A percentile compares a stretch with the other conserved stretches of the same genome.
Evolutionary conservation across 2,329 filamentous ascomycete genomes (phyloP).

Genomic region (Curvularia spicifera): DNA sequence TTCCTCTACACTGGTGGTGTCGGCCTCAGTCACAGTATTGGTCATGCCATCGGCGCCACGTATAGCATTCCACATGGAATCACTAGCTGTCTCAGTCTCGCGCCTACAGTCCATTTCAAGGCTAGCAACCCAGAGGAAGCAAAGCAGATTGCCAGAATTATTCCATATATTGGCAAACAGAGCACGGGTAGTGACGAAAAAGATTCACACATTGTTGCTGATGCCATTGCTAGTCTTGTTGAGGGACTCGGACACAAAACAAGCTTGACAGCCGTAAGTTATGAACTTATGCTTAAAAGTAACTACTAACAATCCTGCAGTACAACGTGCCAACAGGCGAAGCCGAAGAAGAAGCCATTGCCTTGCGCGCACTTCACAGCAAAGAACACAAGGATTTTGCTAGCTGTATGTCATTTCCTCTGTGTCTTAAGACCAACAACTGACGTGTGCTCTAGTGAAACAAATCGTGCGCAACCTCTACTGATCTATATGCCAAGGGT

Average conservation of each 20-base stretch:
- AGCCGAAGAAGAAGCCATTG: conserved; percentile 47
- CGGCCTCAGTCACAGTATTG: conserved; percentile 57
- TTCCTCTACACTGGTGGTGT: conserved; percentile 59
- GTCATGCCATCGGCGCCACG: conserved; percentile 62
- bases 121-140: conserved; percentile 56
- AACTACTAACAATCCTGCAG: conserved; percentile 30
- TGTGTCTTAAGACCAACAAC: not conserved
- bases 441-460: conserved; percentile 36
- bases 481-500: conserved; percentile 9
- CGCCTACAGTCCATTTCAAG: conserved; percentile 61
- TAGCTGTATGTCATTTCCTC: conserved; percentile 33
- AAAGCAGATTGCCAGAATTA: conserved; percentile 55
- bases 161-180: conserved; percentile 54
- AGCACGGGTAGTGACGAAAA: conserved; percentile 52
- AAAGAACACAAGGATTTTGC: conserved; percentile 48
- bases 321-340: conserved; percentile 47
- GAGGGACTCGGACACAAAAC: conserved; percentile 52
- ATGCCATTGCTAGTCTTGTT: conserved; percentile 56
- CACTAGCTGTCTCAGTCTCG: conserved; percentile 61
- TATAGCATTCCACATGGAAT: conserved; percentile 64
- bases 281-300: not conserved
- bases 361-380: conserved; percentile 43
- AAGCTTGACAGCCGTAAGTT: conserved; percentile 43
- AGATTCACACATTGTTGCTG: conserved; percentile 54
- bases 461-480: conserved; percentile 44